A percentile compares a stretch with the other conserved stretches of the same genome.
These are phyloP conservation scores for Acacia crassicarpa DNA, from an alignment of 306 rosid genomes.

Conservation along the genomic window DNA sequence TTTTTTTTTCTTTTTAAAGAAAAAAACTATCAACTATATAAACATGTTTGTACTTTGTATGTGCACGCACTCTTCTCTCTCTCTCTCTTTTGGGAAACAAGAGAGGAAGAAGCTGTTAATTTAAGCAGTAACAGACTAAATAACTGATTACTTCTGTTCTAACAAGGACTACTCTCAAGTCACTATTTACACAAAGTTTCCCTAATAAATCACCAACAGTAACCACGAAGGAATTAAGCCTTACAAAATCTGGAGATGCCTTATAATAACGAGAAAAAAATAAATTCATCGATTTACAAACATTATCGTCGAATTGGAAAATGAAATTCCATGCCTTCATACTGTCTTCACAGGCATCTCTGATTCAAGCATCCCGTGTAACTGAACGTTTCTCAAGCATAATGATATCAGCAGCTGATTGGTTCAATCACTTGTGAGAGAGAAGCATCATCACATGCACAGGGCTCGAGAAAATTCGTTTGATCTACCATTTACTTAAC, in stretches of 20 bases:
- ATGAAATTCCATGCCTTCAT: conserved; percentile 15
- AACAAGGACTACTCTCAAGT: neutral
- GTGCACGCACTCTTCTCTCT: no score
- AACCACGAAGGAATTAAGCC: neutral
- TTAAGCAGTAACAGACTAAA: neutral
- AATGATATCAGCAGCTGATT: neutral
- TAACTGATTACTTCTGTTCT: neutral
- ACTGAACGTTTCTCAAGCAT: neutral
- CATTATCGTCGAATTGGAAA: neutral
- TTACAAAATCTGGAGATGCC: neutral
- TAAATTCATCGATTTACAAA: neutral
- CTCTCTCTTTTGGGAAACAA: no score
- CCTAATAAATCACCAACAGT: neutral
- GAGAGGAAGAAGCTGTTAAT: neutral
- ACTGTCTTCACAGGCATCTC: neutral
- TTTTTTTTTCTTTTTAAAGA: no score
- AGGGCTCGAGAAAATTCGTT: neutral
- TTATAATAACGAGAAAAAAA: neutral
- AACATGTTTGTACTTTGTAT: no score
- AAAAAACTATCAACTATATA: no score
- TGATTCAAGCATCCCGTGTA: neutral
- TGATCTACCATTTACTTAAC: neutral
- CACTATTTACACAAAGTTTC: conserved; percentile 13
- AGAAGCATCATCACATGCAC: neutral
- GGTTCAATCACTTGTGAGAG: neutral